Evolutionary conservation across 23 red algal species (phyloP).

Genomic region (Gracilaria gracilis): DNA sequence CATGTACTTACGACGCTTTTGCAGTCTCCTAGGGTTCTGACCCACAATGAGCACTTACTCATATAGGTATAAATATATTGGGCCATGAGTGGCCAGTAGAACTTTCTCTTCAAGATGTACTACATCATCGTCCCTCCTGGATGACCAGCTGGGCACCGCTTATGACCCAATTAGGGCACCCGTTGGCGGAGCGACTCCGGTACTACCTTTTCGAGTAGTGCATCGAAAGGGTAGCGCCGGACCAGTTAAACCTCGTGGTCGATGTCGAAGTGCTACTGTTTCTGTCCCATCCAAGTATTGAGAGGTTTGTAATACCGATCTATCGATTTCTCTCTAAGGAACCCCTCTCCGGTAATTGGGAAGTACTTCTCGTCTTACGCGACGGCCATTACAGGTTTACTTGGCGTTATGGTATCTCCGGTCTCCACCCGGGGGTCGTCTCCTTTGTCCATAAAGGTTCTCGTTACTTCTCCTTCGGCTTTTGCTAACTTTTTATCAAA

Average conservation of each 20-base stretch:
- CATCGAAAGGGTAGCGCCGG: not conserved
- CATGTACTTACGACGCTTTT: slow-evolving; percentile 27
- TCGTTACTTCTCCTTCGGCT: not conserved
- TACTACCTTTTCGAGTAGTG: slow-evolving; percentile 14
- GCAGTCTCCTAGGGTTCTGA: not conserved
- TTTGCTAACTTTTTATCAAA: not conserved
- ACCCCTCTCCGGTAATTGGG: not conserved
- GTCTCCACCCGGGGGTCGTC: too few relatives aligned
- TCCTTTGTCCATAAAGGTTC: too few relatives aligned
- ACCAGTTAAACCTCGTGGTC: not conserved
- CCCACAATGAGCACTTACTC: not conserved
- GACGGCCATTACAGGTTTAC: too few relatives aligned
- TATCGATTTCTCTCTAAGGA: not conserved
- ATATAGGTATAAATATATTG: not conserved
- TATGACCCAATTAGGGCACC: not conserved
- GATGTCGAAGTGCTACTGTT: not conserved
- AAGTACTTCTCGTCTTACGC: not conserved
- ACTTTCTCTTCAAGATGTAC: not conserved
- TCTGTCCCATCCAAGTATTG: too few relatives aligned
- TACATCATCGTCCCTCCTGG: not conserved
- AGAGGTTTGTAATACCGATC: not conserved
- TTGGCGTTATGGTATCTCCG: too few relatives aligned
- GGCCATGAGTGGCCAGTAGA: slow-evolving; percentile 53
- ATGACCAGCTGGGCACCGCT: not conserved
- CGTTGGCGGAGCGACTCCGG: not conserved